Evolutionary conservation across 176 grass and related monocot genomes (phyloP).

Genomic region (Luzula sylvatica): DNA sequence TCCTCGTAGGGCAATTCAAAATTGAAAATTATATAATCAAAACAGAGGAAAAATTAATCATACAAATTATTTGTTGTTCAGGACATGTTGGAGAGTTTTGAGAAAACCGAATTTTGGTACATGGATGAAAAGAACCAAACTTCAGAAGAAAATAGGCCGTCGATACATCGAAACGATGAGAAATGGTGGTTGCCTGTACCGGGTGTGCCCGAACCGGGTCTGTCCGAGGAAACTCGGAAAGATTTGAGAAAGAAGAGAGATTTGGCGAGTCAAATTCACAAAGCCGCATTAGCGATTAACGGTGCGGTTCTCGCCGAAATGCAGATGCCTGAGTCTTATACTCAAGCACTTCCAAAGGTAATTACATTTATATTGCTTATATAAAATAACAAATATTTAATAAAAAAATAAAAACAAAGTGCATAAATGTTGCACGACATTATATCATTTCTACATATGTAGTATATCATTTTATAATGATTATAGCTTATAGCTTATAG

Average conservation of each 20-base stretch:
- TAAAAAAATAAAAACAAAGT: too few relatives aligned
- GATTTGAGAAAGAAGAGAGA: constrained; percentile 60
- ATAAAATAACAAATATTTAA: too few relatives aligned
- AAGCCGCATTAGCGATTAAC: constrained; percentile 91
- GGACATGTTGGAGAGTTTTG: constrained; percentile 67
- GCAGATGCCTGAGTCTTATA: constrained; percentile 54
- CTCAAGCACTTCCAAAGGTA: constrained; percentile 65
- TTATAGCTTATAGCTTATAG: too few relatives aligned
- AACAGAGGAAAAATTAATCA: neutral
- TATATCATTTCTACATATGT: too few relatives aligned
- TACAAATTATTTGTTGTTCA: constrained; percentile 18
- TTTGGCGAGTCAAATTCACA: constrained; percentile 79
- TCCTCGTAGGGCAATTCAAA: constrained; percentile 40
- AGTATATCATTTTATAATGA: too few relatives aligned
- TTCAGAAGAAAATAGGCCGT: constrained; percentile 12
- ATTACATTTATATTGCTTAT: too few relatives aligned
- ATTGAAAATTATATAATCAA: neutral
- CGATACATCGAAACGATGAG: constrained; percentile 37
- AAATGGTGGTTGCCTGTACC: constrained; percentile 94
- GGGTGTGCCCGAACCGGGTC: constrained; percentile 48
- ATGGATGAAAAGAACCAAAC: constrained; percentile 40
- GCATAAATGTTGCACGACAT: too few relatives aligned
- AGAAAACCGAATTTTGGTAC: constrained; percentile 95
- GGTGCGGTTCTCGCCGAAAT: constrained; percentile 50
- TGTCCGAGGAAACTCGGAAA: constrained; percentile 46